Evolutionary conservation across 345 rosid species (phyloP), one percentile per base, ranked within the genome.

Genomic region (Turnera subulata): DNA sequence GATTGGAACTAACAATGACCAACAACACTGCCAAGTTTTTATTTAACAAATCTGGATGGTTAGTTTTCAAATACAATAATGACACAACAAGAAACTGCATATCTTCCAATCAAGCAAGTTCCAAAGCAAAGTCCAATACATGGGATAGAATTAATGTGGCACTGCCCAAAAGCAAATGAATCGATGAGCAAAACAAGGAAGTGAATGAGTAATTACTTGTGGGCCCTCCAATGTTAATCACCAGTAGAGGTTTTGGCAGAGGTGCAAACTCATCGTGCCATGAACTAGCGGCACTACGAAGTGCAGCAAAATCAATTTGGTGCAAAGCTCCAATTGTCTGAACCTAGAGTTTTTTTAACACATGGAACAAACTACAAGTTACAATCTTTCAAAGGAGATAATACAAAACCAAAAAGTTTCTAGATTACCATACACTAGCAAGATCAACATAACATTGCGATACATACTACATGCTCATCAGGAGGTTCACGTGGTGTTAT

Each of bases 211-310:
- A 73, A 65, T 47, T 81, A 93, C 99, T 44, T 70, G 86, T 78
- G 63, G 99, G 95, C 74, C 97, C 84, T 46, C 99, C 99, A 43
- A 93, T 59, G 73, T 84, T 89, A 72, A 93, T 95, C 78, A 85
- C 96, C 47, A 93, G 79, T 55, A 93, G 70, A 50, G 99, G 99
- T 71, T 89, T 93, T 45, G 90, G 90, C 65, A 87, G 75, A 62
- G 82, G 77, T 50, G 99, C 96, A 77, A 93, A 82, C 65, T 87
- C 96, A 58, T 89, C 91, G 63, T 87, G 93, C 97, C 97, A 93
- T 23, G 71, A 76, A 67, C 80, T 80, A 58, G 99, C 99, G 55
- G 97, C 83, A 78, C 60, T 81, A 47, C 97, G 94, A 33, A 93
- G 88, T 8, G 86, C 78, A 48, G 97, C 77, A 70, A 82, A 78